phyloP scores from a whole-genome alignment of 148 eudicot species.

The Camellia granthamiana region DNA sequence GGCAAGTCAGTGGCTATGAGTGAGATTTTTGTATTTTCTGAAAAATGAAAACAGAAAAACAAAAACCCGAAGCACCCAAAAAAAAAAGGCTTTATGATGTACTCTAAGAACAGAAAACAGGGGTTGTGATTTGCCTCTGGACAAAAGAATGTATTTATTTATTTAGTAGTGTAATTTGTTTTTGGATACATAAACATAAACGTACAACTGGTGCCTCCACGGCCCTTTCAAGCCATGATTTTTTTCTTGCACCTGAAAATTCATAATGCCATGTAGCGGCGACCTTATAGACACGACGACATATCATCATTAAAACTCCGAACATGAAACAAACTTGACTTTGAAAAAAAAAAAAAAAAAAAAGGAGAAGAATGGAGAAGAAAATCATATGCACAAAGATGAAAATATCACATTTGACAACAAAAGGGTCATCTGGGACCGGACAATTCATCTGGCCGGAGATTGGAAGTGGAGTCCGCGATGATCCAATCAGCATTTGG shows the following conservation, averaged over 20 bases:
- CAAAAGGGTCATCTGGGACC: constrained; percentile 44
- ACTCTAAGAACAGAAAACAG: background rate
- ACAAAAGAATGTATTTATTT: constrained; percentile 1
- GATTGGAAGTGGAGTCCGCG: constrained; percentile 42
- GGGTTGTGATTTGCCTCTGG: background rate
- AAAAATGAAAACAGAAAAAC: too few species aligned
- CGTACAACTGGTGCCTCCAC: background rate
- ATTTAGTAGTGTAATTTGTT: background rate
- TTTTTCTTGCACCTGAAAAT: constrained; percentile 8
- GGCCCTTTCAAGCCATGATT: background rate
- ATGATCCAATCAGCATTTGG: constrained; percentile 38
- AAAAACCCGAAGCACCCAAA: background rate
- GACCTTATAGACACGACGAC: constrained; percentile 6
- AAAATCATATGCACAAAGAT: constrained; percentile 18
- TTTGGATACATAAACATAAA: background rate
- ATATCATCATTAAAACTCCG: constrained; percentile 7
- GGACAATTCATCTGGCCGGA: constrained; percentile 47
- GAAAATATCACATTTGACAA: background rate
- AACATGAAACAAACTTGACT: background rate
- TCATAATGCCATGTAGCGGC: background rate
- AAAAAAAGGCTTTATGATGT: background rate
- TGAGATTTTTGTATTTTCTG: too few species aligned
- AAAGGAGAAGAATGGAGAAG: background rate
- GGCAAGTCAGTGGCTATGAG: too few species aligned
- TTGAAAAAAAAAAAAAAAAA: background rate